Base-by-base conservation (phyloP, 495 filamentous ascomycete species). In the Penicillium egyptiacum region DNA sequence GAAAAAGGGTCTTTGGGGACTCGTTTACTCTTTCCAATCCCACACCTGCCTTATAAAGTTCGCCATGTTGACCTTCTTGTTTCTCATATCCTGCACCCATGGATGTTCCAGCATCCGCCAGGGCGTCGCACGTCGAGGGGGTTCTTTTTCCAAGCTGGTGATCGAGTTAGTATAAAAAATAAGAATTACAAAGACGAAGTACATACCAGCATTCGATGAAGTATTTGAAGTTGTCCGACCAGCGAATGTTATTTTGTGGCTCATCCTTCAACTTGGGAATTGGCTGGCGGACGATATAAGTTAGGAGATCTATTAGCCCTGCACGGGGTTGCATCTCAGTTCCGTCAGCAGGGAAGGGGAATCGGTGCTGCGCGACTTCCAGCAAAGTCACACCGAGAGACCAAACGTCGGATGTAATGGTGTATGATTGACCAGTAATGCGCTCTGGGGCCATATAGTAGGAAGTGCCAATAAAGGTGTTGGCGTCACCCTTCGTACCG, bases 81-180 rank as follows among this genome's bases (percentile, higher is more conserved):
- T 82, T 61, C 86, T 87, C 90, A 97, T 97, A 65, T 97, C 94
- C 54, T 88, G 75, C 83, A 98, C 93, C 94, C 94, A 98, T 8
- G 94, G 94, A 79, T 98, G 95, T 62, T 98, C 95, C 60, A 96
- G 86, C 93, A 98, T 98, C 58, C 92, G 88, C 94, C 95, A 98
- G 35, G 94, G 94, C 48, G 87, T 92, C 33, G 92, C 95, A 60
- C 94, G 83, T 66, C 92, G 86, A 56, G 76, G 76, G 25, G 87
- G 86, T 67, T 98, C 92, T 77, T 98, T 98, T 73, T 98, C 94
- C 52, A 97, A 83, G 75, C 93, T 96, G 31, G 11, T 25, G 51
- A 22, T 35, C 42, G 17, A 26, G 59, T 56, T 55, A 57, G 43
- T 55, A 35, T 45, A 20, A 22, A 31, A 50, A 2, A 5, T 50